Conservation (phyloP, 2,329 filamentous ascomycete genomes). For the Fusarium avenaceum region DNA sequence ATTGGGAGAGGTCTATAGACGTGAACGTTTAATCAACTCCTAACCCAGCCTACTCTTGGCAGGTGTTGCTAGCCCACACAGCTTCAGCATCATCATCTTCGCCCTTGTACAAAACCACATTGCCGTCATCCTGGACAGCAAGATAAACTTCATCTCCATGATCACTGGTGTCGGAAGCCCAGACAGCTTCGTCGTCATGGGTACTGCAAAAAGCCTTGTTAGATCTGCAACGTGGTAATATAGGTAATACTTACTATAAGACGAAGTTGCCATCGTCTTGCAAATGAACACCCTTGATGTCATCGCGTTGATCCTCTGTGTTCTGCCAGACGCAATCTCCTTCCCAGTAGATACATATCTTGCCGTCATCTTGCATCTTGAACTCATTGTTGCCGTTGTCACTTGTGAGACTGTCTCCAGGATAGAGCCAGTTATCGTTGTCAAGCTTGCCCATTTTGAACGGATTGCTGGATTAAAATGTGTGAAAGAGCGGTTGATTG, state of each 20-base stretch:
- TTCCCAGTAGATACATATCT: constrained; percentile 51
- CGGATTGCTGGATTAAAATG: constrained; percentile 24
- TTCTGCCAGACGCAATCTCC: constrained; percentile 51
- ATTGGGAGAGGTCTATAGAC: background rate
- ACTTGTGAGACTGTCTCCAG: constrained; percentile 50
- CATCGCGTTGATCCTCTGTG: constrained; percentile 45
- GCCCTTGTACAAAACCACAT: constrained; percentile 51
- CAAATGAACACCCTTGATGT: constrained; percentile 51
- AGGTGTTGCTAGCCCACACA: constrained; percentile 51
- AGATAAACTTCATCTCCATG: constrained; percentile 42
- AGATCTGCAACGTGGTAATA: background rate
- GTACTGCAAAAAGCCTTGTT: constrained; percentile 8
- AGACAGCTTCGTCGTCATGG: constrained; percentile 39
- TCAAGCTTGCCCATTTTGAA: constrained; percentile 43
- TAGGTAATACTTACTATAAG: constrained; percentile 49
- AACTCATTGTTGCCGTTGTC: constrained; percentile 50
- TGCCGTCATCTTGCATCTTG: constrained; percentile 52
- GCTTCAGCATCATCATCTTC: constrained; percentile 44
- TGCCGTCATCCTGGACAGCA: constrained; percentile 52
- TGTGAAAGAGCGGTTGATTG: background rate
- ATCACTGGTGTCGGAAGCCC: constrained; percentile 49
- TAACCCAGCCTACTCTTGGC: background rate
- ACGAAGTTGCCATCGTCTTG: constrained; percentile 52
- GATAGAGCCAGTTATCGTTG: constrained; percentile 52
- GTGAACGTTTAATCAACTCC: background rate